These are phyloP conservation scores for Skeletonema marinoi DNA, from an alignment of 108 stramenopile genomes.

Conservation along the genomic window DNA sequence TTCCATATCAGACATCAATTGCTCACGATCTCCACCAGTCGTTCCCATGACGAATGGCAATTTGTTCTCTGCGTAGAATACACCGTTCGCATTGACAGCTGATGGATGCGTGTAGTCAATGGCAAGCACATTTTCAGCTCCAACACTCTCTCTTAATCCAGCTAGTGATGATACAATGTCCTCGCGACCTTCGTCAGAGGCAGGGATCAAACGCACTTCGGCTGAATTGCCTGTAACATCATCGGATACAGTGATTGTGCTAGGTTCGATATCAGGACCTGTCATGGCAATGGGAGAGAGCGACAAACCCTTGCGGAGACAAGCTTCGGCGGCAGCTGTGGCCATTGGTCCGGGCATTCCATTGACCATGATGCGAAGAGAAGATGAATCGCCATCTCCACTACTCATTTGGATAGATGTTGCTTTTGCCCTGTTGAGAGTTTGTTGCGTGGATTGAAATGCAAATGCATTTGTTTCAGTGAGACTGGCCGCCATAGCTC, in stretches of 20 bases:
- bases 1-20: constrained; percentile 77
- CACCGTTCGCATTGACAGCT: constrained; percentile 94
- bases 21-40: constrained; percentile 92
- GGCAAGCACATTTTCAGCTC: constrained; percentile 72
- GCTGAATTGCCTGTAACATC: constrained; percentile 62
- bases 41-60: constrained; percentile 97
- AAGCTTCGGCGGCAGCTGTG: constrained; percentile 94
- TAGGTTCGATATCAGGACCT: constrained; percentile 79
- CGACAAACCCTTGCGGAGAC: constrained; percentile 83
- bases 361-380: constrained; percentile 83
- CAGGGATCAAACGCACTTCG: constrained; percentile 75
- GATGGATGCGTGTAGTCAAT: constrained; percentile 98
- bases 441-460: not conserved
- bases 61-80: constrained; percentile 81
- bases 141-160: constrained; percentile 60
- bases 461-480: constrained; percentile 8
- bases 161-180: constrained; percentile 60
- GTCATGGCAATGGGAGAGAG: constrained; percentile 90
- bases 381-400: constrained; percentile 26
- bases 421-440: not conserved
- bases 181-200: constrained; percentile 53
- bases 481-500: constrained; percentile 2
- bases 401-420: constrained; percentile 7
- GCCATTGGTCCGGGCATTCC: constrained; percentile 97
- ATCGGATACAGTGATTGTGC: constrained; percentile 74